A percentile compares a stretch with the other conserved stretches of the same genome.
Conservation (phyloP, 495 filamentous ascomycete species). For the Neurospora sp. region DNA sequence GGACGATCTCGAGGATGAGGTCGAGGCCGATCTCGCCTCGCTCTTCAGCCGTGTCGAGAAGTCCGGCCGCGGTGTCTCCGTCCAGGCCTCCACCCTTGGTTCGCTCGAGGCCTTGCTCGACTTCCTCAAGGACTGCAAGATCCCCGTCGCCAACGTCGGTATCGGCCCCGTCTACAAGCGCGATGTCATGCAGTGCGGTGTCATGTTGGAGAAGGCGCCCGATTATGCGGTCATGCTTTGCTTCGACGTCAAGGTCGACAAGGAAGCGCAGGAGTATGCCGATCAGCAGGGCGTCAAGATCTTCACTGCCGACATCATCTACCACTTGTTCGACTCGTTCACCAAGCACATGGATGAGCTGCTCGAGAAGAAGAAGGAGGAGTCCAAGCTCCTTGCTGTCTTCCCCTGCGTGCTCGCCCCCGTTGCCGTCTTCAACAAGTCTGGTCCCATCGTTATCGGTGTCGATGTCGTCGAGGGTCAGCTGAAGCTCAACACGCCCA, state of each 20-base stretch:
- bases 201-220: constrained; percentile 92
- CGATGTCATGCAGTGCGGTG: constrained; percentile 91
- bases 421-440: constrained; percentile 98
- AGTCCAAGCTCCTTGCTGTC: constrained; percentile 87
- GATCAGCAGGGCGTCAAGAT: constrained; percentile 95
- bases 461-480: constrained; percentile 90
- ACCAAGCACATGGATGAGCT: constrained; percentile 84
- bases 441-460: constrained; percentile 87
- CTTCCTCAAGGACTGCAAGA: constrained; percentile 89
- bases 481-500: constrained; percentile 74
- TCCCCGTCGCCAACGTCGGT: constrained; percentile 92
- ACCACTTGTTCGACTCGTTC: constrained; percentile 95
- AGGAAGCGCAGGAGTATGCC: constrained; percentile 84
- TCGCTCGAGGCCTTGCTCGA: constrained; percentile 94
- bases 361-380: constrained; percentile 85
- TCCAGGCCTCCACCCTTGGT: constrained; percentile 95
- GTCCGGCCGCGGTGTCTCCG: constrained; percentile 85
- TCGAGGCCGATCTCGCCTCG: constrained; percentile 89
- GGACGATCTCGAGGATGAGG: constrained; percentile 90
- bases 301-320: constrained; percentile 98
- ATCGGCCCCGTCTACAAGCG: constrained; percentile 98
- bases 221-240: constrained; percentile 98
- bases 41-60: constrained; percentile 83
- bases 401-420: constrained; percentile 88
- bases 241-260: constrained; percentile 99